Base-by-base conservation (phyloP, 345 rosid species). In the Brassica cretica region DNA sequence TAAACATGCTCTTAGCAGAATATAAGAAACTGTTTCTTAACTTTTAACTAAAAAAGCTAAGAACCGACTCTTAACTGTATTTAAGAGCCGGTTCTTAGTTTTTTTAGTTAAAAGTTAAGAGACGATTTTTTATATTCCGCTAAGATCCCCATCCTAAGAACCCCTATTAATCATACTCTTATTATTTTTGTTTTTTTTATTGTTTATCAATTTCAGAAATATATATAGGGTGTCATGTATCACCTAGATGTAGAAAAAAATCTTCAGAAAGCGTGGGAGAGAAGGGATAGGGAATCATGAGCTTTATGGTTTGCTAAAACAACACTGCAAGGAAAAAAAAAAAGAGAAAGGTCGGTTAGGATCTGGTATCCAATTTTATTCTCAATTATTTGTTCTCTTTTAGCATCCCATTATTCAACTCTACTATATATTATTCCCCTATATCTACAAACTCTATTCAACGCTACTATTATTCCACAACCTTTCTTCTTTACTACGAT, bases 311-410 rank as follows among this genome's bases (percentile, higher is more conserved):
- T 21, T 51, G 53, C 24, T 72, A 78, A 72, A 78, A 69, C 39
- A 39, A 55, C 60, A 66, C 39, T 51, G 56, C 32, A 19, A 21
- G 24, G 24, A 21, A 21, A 21, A 21, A 21, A 21, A 66, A 72
- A 16, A 66, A 44, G 68, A 59, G 77, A 59, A 66, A 66, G 25
- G 72, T 59, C 77, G 64, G 69, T 60, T 44, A 41, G 44, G 56
- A 66, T 66, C 60, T 66, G 37, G 16, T 15, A 51, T 76, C 12
- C 46, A 9, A 68, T 67, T 64, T 5, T 46, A 66, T 65, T 71
- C 81, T 71, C 81, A 65, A 64, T 78, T 78, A 78, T 71, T 55
- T 27, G 14, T 30, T 78, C 53, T 58, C 68, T 71, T 77, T 71
- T 55, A 37, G 15, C 6, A 64, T 70, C 30, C 8, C 24, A 70